Evolutionary conservation across 805 yeast species (phyloP).

Genomic region (Wickerhamomyces mucosus): DNA sequence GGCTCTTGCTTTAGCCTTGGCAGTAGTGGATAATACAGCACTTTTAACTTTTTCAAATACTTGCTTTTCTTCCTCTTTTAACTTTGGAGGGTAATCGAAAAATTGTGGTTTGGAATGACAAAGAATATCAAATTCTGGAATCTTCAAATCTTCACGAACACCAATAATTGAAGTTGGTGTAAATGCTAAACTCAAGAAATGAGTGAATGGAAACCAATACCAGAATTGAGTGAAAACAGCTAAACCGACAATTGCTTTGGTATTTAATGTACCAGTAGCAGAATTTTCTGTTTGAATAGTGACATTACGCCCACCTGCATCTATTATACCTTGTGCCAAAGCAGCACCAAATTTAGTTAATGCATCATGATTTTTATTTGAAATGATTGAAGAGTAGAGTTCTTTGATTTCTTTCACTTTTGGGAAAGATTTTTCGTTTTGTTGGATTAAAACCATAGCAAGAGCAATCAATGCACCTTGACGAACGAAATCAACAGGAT

Average conservation of each 20-base stretch:
- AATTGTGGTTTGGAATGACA: conserved; percentile 74
- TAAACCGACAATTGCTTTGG: conserved; percentile 86
- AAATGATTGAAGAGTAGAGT: conserved; percentile 62
- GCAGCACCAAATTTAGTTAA: conserved; percentile 97
- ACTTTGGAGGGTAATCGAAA: conserved; percentile 85
- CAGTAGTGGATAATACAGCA: conserved; percentile 91
- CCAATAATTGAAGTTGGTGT: conserved; percentile 89
- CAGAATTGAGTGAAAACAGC: conserved; percentile 87
- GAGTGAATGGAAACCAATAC: conserved; percentile 98
- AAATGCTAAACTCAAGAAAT: conserved; percentile 84
- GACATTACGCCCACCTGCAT: conserved; percentile 98
- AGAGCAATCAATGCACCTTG: conserved; percentile 94
- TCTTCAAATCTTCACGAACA: conserved; percentile 72
- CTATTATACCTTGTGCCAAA: conserved; percentile 92
- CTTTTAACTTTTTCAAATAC: conserved; percentile 85
- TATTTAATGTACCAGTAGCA: conserved; percentile 84
- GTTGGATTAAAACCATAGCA: conserved; percentile 83
- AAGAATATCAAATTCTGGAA: conserved; percentile 73
- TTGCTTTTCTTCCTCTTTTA: conserved; percentile 68
- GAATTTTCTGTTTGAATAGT: conserved; percentile 83
- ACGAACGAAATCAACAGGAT: conserved; percentile 93
- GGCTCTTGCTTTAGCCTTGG: conserved; percentile 88
- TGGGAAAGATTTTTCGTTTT: conserved; percentile 74
- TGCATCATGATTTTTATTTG: conserved; percentile 90
- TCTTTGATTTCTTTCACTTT: conserved; percentile 73